Conservation (phyloP, 2,329 filamentous ascomycete genomes). For the Metarhizium brunneum region DNA sequence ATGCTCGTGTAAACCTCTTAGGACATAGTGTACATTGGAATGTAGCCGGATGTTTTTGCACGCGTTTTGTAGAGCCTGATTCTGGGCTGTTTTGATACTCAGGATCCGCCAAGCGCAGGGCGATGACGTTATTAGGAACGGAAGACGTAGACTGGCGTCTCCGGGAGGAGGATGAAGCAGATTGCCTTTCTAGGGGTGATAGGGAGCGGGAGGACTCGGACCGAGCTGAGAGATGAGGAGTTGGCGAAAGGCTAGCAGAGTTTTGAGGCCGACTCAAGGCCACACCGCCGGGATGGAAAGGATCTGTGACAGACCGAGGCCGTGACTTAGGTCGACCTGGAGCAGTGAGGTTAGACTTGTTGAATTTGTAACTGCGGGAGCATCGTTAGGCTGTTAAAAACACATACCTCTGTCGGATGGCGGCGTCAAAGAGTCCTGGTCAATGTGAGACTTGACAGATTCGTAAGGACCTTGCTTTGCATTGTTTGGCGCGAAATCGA, state of each 20-base stretch:
- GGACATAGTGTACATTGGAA: constrained; percentile 92
- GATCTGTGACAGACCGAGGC: constrained; percentile 50
- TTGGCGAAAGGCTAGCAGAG: constrained; percentile 39
- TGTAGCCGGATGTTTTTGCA: constrained; percentile 94
- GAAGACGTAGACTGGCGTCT: constrained; percentile 55
- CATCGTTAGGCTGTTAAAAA: not conserved
- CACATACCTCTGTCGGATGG: constrained; percentile 62
- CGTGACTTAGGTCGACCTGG: constrained; percentile 39
- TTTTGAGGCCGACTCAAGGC: constrained; percentile 30
- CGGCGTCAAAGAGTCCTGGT: constrained; percentile 74
- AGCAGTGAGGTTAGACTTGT: constrained; percentile 1
- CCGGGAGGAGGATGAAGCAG: constrained; percentile 23
- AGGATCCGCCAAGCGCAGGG: constrained; percentile 84
- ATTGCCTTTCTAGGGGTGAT: constrained; percentile 48
- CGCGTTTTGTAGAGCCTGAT: constrained; percentile 61
- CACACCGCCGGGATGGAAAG: constrained; percentile 41
- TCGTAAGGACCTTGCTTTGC: constrained; percentile 26
- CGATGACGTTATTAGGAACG: constrained; percentile 58
- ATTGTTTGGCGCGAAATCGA: constrained; percentile 78
- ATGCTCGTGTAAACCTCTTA: constrained; percentile 91
- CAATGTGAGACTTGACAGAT: constrained; percentile 52
- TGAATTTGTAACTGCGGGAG: not conserved
- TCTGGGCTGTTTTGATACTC: constrained; percentile 62
- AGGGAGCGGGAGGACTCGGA: constrained; percentile 45
- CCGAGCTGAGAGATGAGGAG: constrained; percentile 32